Percentiles rank a stretch among this genome's conserved stretches.
Conservation (phyloP, 306 rosid genomes). For the Crotalaria pallida region DNA sequence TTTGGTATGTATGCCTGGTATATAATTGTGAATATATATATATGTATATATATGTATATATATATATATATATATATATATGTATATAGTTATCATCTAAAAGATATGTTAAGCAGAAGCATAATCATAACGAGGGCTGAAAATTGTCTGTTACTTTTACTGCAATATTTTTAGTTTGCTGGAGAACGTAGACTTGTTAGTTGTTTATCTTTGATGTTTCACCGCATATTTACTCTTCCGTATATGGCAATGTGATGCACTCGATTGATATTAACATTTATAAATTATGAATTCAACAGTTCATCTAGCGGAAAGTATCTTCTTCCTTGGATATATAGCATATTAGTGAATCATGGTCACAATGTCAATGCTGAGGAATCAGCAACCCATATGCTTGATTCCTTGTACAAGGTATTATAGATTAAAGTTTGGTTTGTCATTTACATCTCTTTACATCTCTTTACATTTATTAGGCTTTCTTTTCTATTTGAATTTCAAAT, state of each 20-base stretch:
- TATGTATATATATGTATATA: too few relatives aligned
- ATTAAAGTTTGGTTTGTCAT: slow-evolving; percentile 7
- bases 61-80: too few relatives aligned
- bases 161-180: not conserved
- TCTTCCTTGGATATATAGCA: slow-evolving; percentile 82
- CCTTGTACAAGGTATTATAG: slow-evolving; percentile 56
- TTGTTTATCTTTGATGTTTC: not conserved
- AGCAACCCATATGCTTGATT: slow-evolving; percentile 39
- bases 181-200: not conserved
- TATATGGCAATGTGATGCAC: slow-evolving; percentile 5
- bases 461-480: slow-evolving; percentile 2
- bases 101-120: not conserved
- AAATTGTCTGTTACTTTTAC: not conserved
- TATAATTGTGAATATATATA: not conserved
- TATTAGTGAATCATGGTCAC: slow-evolving; percentile 61
- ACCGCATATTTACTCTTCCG: not conserved
- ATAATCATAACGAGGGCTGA: not conserved
- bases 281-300: slow-evolving; percentile 43
- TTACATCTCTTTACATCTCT: slow-evolving; percentile 14
- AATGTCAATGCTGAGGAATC: slow-evolving; percentile 46
- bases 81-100: not conserved
- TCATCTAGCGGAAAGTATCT: slow-evolving; percentile 52
- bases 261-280: slow-evolving; percentile 2
- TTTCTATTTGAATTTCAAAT: not conserved
- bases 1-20: not conserved